These are phyloP conservation scores for Anastatica hierochuntica DNA, from an alignment of 345 rosid genomes.

Conservation along the genomic window DNA sequence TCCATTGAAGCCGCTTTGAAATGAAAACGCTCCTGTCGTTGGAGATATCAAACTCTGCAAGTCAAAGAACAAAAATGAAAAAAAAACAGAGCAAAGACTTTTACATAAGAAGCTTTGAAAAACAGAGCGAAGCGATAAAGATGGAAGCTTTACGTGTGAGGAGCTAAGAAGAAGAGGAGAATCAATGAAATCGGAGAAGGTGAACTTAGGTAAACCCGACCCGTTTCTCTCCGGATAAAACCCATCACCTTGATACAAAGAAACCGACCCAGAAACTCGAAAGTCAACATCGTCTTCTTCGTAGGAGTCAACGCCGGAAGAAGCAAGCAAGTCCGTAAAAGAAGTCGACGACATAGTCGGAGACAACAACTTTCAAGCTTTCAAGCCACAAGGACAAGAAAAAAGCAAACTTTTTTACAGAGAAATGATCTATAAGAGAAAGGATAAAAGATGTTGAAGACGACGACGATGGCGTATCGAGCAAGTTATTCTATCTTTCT, in stretches of 20 bases:
- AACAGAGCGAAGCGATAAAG: too few relatives aligned
- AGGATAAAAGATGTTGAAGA: slow-evolving; percentile 17
- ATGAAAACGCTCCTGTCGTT: slow-evolving; percentile 76
- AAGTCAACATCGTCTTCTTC: slow-evolving; percentile 26
- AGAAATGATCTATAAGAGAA: neutral
- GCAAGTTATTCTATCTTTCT: slow-evolving; percentile 15
- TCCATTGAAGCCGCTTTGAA: slow-evolving; percentile 46
- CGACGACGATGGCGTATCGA: slow-evolving; percentile 27
- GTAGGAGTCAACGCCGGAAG: slow-evolving; percentile 26
- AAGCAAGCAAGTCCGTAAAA: slow-evolving; percentile 49
- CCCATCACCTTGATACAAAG: slow-evolving; percentile 12
- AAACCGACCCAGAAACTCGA: slow-evolving; percentile 34
- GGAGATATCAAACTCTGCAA: slow-evolving; percentile 82
- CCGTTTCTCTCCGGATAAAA: slow-evolving; percentile 39
- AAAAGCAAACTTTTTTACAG: too few relatives aligned
- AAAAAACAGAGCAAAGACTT: neutral
- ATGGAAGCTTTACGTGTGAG: slow-evolving; percentile 53
- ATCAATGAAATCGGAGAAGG: slow-evolving; percentile 69
- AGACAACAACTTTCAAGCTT: slow-evolving; percentile 14
- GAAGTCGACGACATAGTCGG: slow-evolving; percentile 28
- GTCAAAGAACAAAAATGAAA: too few relatives aligned
- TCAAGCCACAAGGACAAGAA: too few relatives aligned
- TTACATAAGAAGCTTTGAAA: too few relatives aligned
- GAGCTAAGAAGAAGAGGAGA: slow-evolving; percentile 75
- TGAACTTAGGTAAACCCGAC: slow-evolving; percentile 76